A percentile compares a stretch with the other conserved stretches of the same genome.
phyloP scores from a whole-genome alignment of 768 basidiomycete species.

The Pholiota conissans region DNA sequence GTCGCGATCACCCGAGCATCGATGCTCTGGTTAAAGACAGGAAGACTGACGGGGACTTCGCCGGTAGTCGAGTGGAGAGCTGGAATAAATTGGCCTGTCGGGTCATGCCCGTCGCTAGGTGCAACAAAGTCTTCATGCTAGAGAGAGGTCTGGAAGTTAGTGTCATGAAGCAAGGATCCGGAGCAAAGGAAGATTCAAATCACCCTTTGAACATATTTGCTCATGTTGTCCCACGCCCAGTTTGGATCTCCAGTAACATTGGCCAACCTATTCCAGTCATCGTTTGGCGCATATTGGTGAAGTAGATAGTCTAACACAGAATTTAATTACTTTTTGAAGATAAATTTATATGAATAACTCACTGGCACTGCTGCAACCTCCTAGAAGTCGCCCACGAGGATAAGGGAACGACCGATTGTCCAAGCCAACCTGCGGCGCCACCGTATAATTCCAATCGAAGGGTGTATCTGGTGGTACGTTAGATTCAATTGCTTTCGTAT shows the following conservation, averaged over 20 bases:
- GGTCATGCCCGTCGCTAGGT: conserved; percentile 39
- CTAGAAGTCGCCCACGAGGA: conserved; percentile 33
- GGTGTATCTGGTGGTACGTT: conserved; percentile 15
- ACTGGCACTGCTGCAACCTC: conserved; percentile 33
- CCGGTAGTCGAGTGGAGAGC: conserved; percentile 36
- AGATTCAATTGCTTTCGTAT: neutral
- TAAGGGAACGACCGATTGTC: conserved; percentile 31
- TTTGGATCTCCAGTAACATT: conserved; percentile 30
- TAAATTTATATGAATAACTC: conserved; percentile 3
- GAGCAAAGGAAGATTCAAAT: neutral
- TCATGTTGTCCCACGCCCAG: conserved; percentile 36
- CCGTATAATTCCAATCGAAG: conserved; percentile 36
- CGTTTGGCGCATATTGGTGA: conserved; percentile 32
- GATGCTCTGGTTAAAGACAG: conserved; percentile 27
- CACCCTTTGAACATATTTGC: conserved; percentile 31
- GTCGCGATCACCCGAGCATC: conserved; percentile 37
- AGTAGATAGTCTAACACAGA: conserved; percentile 29
- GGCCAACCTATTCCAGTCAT: conserved; percentile 37
- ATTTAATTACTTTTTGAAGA: neutral
- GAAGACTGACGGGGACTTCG: conserved; percentile 30
- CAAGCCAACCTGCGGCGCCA: conserved; percentile 28
- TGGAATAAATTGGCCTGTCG: conserved; percentile 36
- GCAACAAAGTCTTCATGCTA: conserved; percentile 37
- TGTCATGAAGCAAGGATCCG: neutral
- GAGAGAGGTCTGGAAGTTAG: neutral